Evolutionary conservation across 164 flowering plant species (phyloP).

Genomic region (Protea cynaroides): DNA sequence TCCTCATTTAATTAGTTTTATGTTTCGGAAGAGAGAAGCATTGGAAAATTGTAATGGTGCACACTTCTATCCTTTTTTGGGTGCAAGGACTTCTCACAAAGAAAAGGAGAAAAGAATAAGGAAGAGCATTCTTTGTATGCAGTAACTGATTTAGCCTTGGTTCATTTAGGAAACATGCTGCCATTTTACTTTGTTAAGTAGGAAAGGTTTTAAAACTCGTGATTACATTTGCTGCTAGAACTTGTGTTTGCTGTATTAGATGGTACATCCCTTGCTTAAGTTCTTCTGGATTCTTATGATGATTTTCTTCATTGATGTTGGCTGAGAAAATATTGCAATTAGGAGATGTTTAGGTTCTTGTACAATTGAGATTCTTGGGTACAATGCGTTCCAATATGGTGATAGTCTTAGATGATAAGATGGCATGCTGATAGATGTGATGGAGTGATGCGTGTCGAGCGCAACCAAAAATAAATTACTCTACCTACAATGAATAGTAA

Average conservation of each 20-base stretch:
- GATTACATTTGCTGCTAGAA: background rate
- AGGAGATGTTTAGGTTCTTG: too few species aligned
- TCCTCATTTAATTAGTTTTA: background rate
- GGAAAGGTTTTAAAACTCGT: background rate
- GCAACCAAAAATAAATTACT: too few species aligned
- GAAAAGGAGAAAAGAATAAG: background rate
- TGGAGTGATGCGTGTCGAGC: too few species aligned
- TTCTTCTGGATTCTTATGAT: too few species aligned
- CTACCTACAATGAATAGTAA: too few species aligned
- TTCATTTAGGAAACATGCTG: background rate
- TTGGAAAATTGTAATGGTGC: background rate
- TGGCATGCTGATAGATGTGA: too few species aligned
- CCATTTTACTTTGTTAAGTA: background rate
- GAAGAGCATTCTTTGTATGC: background rate
- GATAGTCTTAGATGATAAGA: too few species aligned
- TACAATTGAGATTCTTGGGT: too few species aligned
- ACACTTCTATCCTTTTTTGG: background rate
- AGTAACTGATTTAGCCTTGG: background rate
- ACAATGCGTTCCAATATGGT: too few species aligned
- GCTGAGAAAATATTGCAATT: too few species aligned
- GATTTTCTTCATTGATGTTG: too few species aligned
- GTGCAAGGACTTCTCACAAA: background rate
- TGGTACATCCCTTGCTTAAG: background rate
- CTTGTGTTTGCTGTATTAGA: background rate
- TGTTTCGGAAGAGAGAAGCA: background rate